Percentiles rank a stretch among this genome's conserved stretches.
phyloP scores from a whole-genome alignment of 345 rosid species.

The Eucalyptus marginata region DNA sequence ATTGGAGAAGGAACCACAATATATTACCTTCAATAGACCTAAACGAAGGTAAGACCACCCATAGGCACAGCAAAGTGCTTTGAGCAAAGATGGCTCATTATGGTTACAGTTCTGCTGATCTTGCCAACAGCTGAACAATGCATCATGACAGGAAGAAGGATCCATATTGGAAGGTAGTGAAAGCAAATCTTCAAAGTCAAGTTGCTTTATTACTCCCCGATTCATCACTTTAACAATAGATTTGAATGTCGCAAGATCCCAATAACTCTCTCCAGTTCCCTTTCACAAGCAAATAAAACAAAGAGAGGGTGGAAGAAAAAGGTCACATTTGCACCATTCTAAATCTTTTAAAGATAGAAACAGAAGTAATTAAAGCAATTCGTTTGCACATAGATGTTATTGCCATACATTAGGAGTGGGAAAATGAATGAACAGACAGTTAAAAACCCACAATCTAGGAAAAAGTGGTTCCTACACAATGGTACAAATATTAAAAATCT shows the following conservation, averaged over 20 bases:
- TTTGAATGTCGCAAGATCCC: constrained; percentile 57
- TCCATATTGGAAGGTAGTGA: constrained; percentile 59
- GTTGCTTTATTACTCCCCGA: constrained; percentile 61
- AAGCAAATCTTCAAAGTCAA: constrained; percentile 78
- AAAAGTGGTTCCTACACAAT: background rate
- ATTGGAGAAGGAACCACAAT: background rate
- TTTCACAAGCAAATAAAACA: background rate
- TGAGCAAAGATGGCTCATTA: constrained; percentile 45
- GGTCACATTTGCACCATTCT: background rate
- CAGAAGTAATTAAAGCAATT: background rate
- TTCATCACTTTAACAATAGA: constrained; percentile 50
- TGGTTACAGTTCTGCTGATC: constrained; percentile 18
- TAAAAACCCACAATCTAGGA: background rate
- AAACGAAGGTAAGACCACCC: constrained; percentile 75
- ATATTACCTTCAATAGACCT: constrained; percentile 66
- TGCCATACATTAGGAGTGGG: background rate
- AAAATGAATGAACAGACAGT: background rate
- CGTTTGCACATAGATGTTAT: background rate
- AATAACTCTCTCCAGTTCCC: constrained; percentile 34
- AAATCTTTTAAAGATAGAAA: background rate
- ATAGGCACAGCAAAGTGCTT: constrained; percentile 68
- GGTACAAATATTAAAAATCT: background rate
- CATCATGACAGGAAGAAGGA: constrained; percentile 57
- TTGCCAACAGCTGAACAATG: constrained; percentile 50
- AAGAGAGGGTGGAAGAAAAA: background rate